Percentiles rank a stretch among this genome's conserved stretches.
Conservation (phyloP, 108 stramenopile genomes). For the Discostella stelligeroides region DNA sequence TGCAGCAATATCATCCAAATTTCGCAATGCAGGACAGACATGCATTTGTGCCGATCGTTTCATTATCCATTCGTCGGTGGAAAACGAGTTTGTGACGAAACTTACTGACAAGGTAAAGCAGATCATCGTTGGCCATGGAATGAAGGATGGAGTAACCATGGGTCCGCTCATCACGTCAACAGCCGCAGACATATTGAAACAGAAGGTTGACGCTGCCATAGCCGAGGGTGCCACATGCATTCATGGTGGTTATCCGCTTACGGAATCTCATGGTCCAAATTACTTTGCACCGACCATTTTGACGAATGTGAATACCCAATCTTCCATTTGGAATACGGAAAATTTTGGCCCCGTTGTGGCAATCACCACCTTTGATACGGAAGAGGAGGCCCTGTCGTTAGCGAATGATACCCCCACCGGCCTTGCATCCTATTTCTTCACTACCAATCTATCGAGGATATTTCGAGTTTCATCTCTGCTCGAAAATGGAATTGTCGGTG, state of each 20-base stretch:
- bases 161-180: conserved; percentile 83
- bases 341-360: conserved; percentile 84
- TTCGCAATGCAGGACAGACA: conserved; percentile 93
- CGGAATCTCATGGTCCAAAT: conserved; percentile 58
- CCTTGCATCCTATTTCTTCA: conserved; percentile 86
- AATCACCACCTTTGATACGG: conserved; percentile 77
- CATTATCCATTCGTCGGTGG: conserved; percentile 74
- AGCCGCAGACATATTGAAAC: conserved; percentile 59
- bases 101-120: conserved; percentile 49
- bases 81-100: conserved; percentile 73
- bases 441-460: conserved; percentile 65
- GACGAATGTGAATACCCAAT: conserved; percentile 63
- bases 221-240: conserved; percentile 73
- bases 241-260: conserved; percentile 61
- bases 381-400: conserved; percentile 71
- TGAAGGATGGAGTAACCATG: conserved; percentile 61
- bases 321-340: conserved; percentile 77
- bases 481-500: conserved; percentile 88
- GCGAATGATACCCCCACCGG: conserved; percentile 86
- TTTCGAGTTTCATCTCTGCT: conserved; percentile 51
- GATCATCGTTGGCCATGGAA: conserved; percentile 72
- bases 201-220: conserved; percentile 78
- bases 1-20: conserved; percentile 85
- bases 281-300: conserved; percentile 92
- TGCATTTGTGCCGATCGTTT: conserved; percentile 95